phyloP scores from a whole-genome alignment of 306 rosid species.

The Casuarina glauca region DNA sequence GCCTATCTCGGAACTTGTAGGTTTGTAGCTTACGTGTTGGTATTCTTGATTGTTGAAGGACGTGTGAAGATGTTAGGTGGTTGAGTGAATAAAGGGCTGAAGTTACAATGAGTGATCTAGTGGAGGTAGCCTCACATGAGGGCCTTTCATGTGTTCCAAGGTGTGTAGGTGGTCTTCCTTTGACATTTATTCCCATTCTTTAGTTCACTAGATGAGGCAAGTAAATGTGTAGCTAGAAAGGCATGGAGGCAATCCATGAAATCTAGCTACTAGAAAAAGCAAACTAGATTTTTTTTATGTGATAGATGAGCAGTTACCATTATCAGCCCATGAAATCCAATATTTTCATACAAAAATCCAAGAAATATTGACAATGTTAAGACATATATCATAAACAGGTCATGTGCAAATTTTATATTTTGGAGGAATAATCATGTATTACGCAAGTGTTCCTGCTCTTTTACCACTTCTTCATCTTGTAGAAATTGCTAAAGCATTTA shows the following conservation, averaged over 20 bases:
- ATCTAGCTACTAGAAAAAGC: no score
- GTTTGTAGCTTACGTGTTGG: no score
- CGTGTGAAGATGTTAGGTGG: no score
- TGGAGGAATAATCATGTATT: conserved; percentile 46
- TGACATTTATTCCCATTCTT: neutral
- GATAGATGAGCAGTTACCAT: conserved; percentile 46
- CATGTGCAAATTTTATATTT: conserved; percentile 61
- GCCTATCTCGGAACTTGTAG: no score
- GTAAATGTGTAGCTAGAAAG: neutral
- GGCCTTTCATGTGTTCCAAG: no score
- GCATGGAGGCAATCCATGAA: neutral
- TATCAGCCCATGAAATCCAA: conserved; percentile 69
- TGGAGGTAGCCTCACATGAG: no score
- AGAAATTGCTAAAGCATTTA: conserved; percentile 7
- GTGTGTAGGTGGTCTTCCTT: no score
- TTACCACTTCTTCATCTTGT: conserved; percentile 41
- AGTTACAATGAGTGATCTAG: no score
- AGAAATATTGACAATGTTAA: conserved; percentile 78
- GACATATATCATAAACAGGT: conserved; percentile 56
- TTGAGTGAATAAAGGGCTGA: no score
- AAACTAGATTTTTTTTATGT: no score
- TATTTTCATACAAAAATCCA: conserved; percentile 82
- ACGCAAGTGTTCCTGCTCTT: conserved; percentile 43
- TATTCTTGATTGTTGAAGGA: no score
- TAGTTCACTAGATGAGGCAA: neutral